Base-by-base conservation (phyloP, 495 filamentous ascomycete species). In the Annulohypoxylon bovei region DNA sequence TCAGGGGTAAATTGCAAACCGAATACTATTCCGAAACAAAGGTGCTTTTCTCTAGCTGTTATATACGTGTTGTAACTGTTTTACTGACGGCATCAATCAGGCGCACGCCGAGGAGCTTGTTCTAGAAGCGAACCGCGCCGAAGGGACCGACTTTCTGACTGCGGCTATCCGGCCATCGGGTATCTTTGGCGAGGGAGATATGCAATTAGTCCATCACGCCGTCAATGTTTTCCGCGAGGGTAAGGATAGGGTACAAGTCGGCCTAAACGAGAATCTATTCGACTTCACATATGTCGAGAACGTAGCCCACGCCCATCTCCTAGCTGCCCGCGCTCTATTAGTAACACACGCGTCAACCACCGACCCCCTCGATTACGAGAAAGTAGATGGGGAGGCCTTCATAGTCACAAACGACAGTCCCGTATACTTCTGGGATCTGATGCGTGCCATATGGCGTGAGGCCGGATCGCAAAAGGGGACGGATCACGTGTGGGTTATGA, bases 391-490 rank as follows among this genome's bases (percentile, higher is more conserved):
- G 39, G 94, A 98, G 78, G 91, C 91, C 22, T 99, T 98, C 87
- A 88, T 97, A 78, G 90, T 99, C 79, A 98, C 95, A 65, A 98
- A 99, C 78, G 94, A 92, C 75, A 83, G 86, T 58, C 95, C 95
- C 0, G 84, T 97, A 22, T 97, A 97, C 76, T 99, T 99, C 85
- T 99, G 95, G 95, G 96, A 99, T 76, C 91, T 95, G 73, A 86
- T 89, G 35, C 89, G 92, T 39, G 85, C 87, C 39, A 86, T 95
- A 30, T 98, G 94, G 93, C 86, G 83, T 5, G 82, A 88, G n/a
- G 88, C 88, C 11, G 89, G 89, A 37, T 86, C 85, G n/a, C 78
- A 84, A 33, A 82, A 87, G 42, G 86, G 90, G 49, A 86, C 89
- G n/a, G 76, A 88, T 25, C 77, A 91, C 76, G 88, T 93, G 18